Evolutionary conservation across 257 asterid genomes (phyloP).

Genomic region (Cruciata laevipes): DNA sequence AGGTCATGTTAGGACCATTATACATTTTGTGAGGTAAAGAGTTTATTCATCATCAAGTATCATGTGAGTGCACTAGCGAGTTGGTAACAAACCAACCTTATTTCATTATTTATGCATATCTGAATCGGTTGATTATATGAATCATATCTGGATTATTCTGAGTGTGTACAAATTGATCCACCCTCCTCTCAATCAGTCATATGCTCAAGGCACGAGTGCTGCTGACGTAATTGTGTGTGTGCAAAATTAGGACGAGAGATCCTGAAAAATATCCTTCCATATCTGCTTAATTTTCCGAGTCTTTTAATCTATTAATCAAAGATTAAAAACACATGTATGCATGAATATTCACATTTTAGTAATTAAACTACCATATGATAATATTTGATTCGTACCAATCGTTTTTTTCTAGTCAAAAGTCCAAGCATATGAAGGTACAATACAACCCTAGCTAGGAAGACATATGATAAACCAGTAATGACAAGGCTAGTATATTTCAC

Average conservation of each 20-base stretch:
- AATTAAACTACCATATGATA: too few species aligned
- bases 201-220: neutral
- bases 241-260: conserved; percentile 1
- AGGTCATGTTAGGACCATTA: neutral
- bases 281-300: neutral
- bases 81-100: neutral
- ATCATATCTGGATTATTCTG: neutral
- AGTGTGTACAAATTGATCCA: neutral
- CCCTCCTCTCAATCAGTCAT: neutral
- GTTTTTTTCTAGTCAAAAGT: too few species aligned
- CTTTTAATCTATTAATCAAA: neutral
- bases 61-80: neutral
- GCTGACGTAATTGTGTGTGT: neutral
- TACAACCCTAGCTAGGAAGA: too few species aligned
- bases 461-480: too few species aligned
- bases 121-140: neutral
- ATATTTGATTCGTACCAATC: too few species aligned
- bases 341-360: neutral
- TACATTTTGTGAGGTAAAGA: neutral
- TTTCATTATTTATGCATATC: neutral
- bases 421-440: too few species aligned
- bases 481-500: too few species aligned
- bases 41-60: neutral
- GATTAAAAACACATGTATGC: neutral
- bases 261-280: neutral